Percentiles rank a stretch among this genome's conserved stretches.
These are phyloP conservation scores for Macrophomina pseudophaseolina DNA, from an alignment of 2,329 filamentous ascomycete species.

Conservation along the genomic window DNA sequence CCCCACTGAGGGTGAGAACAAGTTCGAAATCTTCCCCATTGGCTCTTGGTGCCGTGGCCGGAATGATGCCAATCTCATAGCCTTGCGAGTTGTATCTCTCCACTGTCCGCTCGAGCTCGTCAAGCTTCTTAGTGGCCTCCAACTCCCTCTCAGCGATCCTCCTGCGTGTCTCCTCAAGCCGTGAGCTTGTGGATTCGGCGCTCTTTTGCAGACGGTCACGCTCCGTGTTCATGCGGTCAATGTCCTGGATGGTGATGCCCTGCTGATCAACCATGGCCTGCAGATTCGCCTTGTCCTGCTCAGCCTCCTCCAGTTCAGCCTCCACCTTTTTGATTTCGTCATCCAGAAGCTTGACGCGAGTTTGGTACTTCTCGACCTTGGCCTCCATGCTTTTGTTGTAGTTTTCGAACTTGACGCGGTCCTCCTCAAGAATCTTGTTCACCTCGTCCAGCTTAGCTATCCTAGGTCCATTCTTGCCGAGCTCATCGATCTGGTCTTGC, in stretches of 20 bases:
- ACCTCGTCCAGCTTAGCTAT: conserved; percentile 83
- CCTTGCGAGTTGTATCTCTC: conserved; percentile 93
- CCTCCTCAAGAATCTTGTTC: conserved; percentile 92
- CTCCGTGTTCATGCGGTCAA: conserved; percentile 97
- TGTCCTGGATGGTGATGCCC: conserved; percentile 96
- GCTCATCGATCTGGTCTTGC: conserved; percentile 83
- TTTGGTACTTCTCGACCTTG: conserved; percentile 87
- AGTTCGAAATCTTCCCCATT: conserved; percentile 87
- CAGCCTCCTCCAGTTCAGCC: conserved; percentile 79
- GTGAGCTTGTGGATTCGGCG: conserved; percentile 74
- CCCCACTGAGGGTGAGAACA: conserved; percentile 77
- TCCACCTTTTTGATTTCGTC: conserved; percentile 85
- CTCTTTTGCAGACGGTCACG: conserved; percentile 90
- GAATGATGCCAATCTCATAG: conserved; percentile 92
- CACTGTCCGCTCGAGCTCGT: conserved; percentile 88
- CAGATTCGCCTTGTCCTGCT: conserved; percentile 78
- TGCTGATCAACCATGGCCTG: conserved; percentile 89
- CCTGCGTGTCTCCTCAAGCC: conserved; percentile 84
- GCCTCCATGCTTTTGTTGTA: conserved; percentile 86
- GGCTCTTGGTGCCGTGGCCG: conserved; percentile 80
- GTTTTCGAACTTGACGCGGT: conserved; percentile 92
- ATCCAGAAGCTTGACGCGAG: conserved; percentile 78
- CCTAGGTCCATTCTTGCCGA: conserved; percentile 85
- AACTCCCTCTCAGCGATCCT: conserved; percentile 83
- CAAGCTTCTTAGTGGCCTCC: conserved; percentile 84